Conservation (phyloP, 2,329 filamentous ascomycete genomes). For the Onygenales sp. region DNA sequence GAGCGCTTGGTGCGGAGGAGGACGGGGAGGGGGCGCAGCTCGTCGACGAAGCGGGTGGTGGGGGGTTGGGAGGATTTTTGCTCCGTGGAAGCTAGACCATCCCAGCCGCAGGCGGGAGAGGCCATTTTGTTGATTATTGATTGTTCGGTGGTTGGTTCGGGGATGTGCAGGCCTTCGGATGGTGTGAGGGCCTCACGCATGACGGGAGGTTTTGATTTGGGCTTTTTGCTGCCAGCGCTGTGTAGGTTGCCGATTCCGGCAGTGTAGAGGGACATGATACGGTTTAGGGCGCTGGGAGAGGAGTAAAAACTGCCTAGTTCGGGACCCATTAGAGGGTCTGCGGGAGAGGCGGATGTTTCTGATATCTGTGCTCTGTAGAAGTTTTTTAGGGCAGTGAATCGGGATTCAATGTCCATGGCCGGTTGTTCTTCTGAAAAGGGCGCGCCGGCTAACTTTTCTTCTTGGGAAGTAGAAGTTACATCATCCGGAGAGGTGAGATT, state of each 20-base stretch:
- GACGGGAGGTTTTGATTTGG: conserved; percentile 55
- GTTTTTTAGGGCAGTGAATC: conserved; percentile 62
- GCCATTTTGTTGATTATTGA: conserved; percentile 52
- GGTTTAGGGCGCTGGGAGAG: conserved; percentile 71
- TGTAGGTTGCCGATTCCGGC: conserved; percentile 46
- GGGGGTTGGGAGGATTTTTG: conserved; percentile 44
- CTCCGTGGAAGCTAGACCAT: conserved; percentile 47
- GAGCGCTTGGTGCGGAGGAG: conserved; percentile 84
- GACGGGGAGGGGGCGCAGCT: conserved; percentile 72
- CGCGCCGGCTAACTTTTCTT: conserved; percentile 14
- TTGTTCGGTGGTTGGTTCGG: conserved; percentile 51
- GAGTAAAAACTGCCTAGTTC: conserved; percentile 42
- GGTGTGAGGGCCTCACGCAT: conserved; percentile 71
- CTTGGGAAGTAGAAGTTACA: conserved; percentile 10
- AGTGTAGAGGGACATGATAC: conserved; percentile 88
- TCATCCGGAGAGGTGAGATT: conserved; percentile 26
- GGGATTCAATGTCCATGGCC: conserved; percentile 51
- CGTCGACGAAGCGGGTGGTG: conserved; percentile 54
- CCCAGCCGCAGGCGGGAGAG: conserved; percentile 47
- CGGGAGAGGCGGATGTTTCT: conserved; percentile 46
- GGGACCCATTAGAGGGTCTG: conserved; percentile 41
- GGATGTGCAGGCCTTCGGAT: conserved; percentile 61
- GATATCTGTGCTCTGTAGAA: conserved; percentile 78
- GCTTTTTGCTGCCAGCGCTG: conserved; percentile 48
- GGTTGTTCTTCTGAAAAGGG: conserved; percentile 25